phyloP scores from a whole-genome alignment of 495 filamentous ascomycete species.

The Penicillium goetzii region DNA sequence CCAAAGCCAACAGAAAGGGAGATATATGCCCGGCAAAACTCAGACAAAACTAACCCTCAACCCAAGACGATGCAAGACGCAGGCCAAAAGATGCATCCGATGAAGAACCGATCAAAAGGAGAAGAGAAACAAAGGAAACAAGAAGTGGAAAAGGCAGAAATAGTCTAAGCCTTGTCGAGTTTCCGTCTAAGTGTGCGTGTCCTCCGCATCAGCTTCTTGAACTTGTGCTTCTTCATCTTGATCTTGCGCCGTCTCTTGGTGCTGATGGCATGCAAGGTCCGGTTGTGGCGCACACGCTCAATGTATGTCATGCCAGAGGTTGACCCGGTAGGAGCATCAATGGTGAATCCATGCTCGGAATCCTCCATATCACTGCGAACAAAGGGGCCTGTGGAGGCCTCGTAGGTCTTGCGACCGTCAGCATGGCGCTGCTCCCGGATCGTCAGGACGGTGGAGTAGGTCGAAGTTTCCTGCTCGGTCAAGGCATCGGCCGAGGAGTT shows the following conservation, averaged over 20 bases:
- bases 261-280: slow-evolving; percentile 68
- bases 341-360: slow-evolving; percentile 36
- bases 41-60: slow-evolving; percentile 29
- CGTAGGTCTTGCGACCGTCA: slow-evolving; percentile 68
- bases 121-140: slow-evolving; percentile 15
- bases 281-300: slow-evolving; percentile 45
- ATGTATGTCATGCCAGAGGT: slow-evolving; percentile 43
- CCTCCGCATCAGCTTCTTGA: slow-evolving; percentile 95
- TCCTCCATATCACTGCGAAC: slow-evolving; percentile 44
- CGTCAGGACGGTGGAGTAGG: slow-evolving; percentile 79
- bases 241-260: slow-evolving; percentile 85
- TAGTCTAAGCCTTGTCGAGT: slow-evolving; percentile 63
- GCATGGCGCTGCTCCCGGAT: slow-evolving; percentile 76
- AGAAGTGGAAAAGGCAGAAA: slow-evolving; percentile 9
- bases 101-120: slow-evolving; percentile 19
- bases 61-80: slow-evolving; percentile 33
- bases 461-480: slow-evolving; percentile 46
- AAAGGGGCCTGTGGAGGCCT: slow-evolving; percentile 50
- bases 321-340: slow-evolving; percentile 38
- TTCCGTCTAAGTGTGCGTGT: slow-evolving; percentile 89
- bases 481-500: slow-evolving; percentile 24
- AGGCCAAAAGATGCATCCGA: slow-evolving; percentile 35
- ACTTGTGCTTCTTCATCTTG: slow-evolving; percentile 99
- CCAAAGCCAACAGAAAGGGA: slow-evolving; percentile 19
- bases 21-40: slow-evolving; percentile 32